A percentile compares a stretch with the other conserved stretches of the same genome.
Evolutionary conservation across 345 rosid species (phyloP).

Genomic region (Eucalyptus cladocalyx): DNA sequence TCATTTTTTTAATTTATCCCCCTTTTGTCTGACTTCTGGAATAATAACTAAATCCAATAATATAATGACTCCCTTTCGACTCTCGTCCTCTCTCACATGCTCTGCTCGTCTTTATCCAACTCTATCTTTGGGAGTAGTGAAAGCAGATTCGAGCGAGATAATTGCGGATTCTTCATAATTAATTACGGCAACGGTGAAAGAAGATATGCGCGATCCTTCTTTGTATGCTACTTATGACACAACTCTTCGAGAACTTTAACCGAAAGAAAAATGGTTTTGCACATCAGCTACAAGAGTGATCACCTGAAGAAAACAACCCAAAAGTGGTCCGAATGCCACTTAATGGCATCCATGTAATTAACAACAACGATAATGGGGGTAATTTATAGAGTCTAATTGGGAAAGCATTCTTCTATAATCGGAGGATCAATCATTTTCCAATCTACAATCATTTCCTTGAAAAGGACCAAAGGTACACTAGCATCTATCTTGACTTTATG

Average conservation of each 20-base stretch:
- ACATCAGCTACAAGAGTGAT: neutral
- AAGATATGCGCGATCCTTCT: neutral
- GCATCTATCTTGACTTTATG: neutral
- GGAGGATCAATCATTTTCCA: neutral
- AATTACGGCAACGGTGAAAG: neutral
- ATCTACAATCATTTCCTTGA: neutral
- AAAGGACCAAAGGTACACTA: neutral
- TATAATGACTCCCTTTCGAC: neutral
- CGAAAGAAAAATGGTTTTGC: neutral
- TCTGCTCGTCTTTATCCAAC: neutral
- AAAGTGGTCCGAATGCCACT: neutral
- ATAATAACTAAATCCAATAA: neutral
- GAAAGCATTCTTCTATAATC: neutral
- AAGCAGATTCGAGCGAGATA: neutral
- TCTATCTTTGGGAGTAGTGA: neutral
- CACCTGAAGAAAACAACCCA: neutral
- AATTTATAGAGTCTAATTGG: neutral
- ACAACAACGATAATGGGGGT: neutral
- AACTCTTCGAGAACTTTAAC: neutral
- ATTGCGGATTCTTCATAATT: neutral
- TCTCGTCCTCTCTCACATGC: neutral
- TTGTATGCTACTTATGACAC: neutral
- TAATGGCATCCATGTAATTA: neutral
- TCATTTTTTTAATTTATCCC: fast-evolving
- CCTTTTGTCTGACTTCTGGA: neutral